A percentile compares a stretch with the other conserved stretches of the same genome.
Evolutionary conservation across 2,329 filamentous ascomycete genomes (phyloP).

Genomic region (Delphinella strobiligena): DNA sequence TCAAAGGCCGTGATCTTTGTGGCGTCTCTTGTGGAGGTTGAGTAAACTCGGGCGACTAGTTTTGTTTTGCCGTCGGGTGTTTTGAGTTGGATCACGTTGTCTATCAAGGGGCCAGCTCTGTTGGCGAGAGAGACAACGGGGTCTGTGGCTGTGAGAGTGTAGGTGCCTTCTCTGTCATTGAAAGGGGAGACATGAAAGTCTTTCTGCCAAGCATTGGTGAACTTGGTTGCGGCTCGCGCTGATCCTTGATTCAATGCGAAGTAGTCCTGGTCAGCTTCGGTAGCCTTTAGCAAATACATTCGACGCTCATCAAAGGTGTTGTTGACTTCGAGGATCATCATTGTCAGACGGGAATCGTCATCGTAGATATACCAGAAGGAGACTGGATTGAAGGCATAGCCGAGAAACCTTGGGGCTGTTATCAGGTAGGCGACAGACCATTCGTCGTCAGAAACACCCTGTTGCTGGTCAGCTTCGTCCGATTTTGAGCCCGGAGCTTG

Average conservation of each 20-base stretch:
- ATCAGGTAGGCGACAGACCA: constrained; percentile 61
- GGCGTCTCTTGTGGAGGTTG: constrained; percentile 40
- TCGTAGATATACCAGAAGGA: constrained; percentile 73
- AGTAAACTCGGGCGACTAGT: constrained; percentile 48
- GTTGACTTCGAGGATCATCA: constrained; percentile 62
- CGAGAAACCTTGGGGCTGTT: constrained; percentile 56
- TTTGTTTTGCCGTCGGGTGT: constrained; percentile 51
- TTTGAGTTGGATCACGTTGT: constrained; percentile 48
- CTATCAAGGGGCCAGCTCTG: constrained; percentile 26
- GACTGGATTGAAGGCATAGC: constrained; percentile 62
- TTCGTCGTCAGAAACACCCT: constrained; percentile 46
- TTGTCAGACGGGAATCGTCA: constrained; percentile 41
- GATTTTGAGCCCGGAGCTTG: too few species aligned
- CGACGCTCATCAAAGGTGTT: constrained; percentile 65
- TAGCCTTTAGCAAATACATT: constrained; percentile 48
- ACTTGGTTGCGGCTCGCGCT: constrained; percentile 15
- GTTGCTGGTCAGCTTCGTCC: constrained; percentile 42
- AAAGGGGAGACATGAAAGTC: constrained; percentile 70
- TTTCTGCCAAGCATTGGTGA: constrained; percentile 49
- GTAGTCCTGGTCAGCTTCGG: constrained; percentile 10
- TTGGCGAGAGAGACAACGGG: too few species aligned
- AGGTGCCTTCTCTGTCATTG: constrained; percentile 43
- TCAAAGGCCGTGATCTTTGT: constrained; percentile 25
- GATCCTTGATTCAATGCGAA: constrained; percentile 4
- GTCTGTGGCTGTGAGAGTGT: constrained; percentile 34